Conservation (phyloP, 805 yeast species). For the Metschnikowia sp. region DNA sequence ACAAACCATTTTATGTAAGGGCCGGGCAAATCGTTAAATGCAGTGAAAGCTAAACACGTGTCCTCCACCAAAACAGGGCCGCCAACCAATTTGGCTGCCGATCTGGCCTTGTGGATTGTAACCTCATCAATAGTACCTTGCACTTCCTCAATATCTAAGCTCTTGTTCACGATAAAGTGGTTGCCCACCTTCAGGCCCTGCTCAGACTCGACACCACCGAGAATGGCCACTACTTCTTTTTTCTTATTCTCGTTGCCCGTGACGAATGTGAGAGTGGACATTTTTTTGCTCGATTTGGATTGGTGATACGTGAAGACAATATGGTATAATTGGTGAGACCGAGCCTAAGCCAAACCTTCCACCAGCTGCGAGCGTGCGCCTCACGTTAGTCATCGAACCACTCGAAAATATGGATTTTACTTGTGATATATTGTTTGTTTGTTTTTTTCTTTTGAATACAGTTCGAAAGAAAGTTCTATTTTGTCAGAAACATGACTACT, state of each 20-base stretch:
- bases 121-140: slow-evolving; percentile 87
- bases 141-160: slow-evolving; percentile 81
- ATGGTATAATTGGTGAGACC: not conserved
- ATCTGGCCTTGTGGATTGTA: slow-evolving; percentile 71
- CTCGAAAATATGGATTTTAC: no score
- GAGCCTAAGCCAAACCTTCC: no score
- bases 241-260: slow-evolving; percentile 90
- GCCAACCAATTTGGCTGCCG: slow-evolving; percentile 58
- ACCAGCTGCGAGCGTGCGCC: no score
- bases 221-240: slow-evolving; percentile 76
- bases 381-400: no score
- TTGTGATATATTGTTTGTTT: no score
- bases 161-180: slow-evolving; percentile 53
- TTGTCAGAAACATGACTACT: no score
- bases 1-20: slow-evolving; percentile 95
- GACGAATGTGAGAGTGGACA: slow-evolving; percentile 53
- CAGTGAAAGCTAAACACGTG: slow-evolving; percentile 82
- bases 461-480: no score
- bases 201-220: slow-evolving; percentile 41
- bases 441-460: no score
- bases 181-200: slow-evolving; percentile 41
- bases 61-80: slow-evolving; percentile 96
- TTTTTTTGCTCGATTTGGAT: not conserved
- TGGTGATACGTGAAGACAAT: not conserved
- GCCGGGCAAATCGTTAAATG: slow-evolving; percentile 83